Evolutionary conservation across 2,329 filamentous ascomycete species (phyloP).

Genomic region (Endoconidiophora polonica): DNA sequence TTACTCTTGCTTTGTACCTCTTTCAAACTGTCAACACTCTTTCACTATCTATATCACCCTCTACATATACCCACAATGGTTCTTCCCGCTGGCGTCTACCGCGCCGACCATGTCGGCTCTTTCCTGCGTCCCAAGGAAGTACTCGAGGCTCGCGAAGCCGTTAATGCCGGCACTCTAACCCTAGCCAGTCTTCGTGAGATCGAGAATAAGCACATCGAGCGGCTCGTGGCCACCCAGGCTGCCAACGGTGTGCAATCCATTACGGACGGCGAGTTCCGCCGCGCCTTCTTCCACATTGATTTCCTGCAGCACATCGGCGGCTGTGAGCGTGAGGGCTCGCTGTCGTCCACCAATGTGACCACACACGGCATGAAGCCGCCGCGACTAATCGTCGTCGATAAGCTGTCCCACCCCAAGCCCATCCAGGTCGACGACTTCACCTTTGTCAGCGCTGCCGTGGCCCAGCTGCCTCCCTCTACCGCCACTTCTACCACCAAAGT

Average conservation of each 20-base stretch:
- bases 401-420: slow-evolving; percentile 25
- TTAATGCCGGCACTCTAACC: slow-evolving; percentile 13
- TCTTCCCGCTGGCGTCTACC: slow-evolving; percentile 12
- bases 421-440: slow-evolving; percentile 29
- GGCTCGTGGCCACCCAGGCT: slow-evolving; percentile 48
- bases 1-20: too few species aligned
- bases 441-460: slow-evolving; percentile 26
- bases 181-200: slow-evolving; percentile 26
- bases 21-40: background rate
- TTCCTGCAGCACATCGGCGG: slow-evolving; percentile 31
- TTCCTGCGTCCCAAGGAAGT: slow-evolving; percentile 11
- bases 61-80: slow-evolving; percentile 1
- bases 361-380: slow-evolving; percentile 22
- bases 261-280: slow-evolving; percentile 52
- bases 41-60: background rate
- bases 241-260: slow-evolving; percentile 45
- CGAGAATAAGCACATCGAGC: slow-evolving; percentile 42
- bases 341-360: slow-evolving; percentile 24
- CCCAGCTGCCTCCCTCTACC: slow-evolving; percentile 24
- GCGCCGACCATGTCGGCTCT: slow-evolving; percentile 12
- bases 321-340: slow-evolving; percentile 22
- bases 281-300: slow-evolving; percentile 32
- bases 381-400: slow-evolving; percentile 20
- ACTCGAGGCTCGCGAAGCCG: slow-evolving; percentile 9
- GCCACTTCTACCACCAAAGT: slow-evolving; percentile 45